Evolutionary conservation across 345 rosid genomes (phyloP).

Genomic region (Hibiscus syriacus): DNA sequence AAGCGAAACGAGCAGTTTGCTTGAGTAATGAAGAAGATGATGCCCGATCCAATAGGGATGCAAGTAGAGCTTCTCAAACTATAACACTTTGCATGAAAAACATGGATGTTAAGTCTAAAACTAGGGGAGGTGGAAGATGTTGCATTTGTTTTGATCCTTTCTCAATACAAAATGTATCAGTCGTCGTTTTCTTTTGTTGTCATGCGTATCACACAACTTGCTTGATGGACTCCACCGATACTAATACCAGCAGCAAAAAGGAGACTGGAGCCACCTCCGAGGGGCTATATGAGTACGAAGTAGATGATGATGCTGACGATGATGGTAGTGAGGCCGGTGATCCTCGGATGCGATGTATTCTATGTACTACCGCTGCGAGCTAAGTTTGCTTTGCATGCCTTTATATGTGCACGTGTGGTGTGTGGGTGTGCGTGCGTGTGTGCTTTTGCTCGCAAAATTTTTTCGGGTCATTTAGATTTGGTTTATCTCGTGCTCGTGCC

Average conservation of each 20-base stretch:
- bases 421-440: neutral
- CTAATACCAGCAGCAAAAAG: constrained; percentile 32
- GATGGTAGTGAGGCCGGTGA: constrained; percentile 35
- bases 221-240: constrained; percentile 69
- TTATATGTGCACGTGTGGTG: neutral
- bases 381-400: constrained; percentile 23
- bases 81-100: constrained; percentile 24
- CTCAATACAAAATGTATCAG: constrained; percentile 71
- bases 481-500: neutral
- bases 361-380: constrained; percentile 90
- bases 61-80: constrained; percentile 35
- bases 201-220: constrained; percentile 86
- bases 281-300: constrained; percentile 23
- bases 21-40: constrained; percentile 64
- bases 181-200: constrained; percentile 82
- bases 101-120: constrained; percentile 80
- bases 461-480: neutral
- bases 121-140: constrained; percentile 79
- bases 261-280: constrained; percentile 21
- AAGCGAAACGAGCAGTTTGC: constrained; percentile 71
- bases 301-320: constrained; percentile 37
- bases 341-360: constrained; percentile 69
- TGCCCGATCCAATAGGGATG: constrained; percentile 49
- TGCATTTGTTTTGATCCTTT: constrained; percentile 94
- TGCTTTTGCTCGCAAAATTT: neutral